Evolutionary conservation across 148 eudicot genomes (phyloP), one percentile per base, ranked within the genome.

Genomic region (Vaccinium vitisidaea): DNA sequence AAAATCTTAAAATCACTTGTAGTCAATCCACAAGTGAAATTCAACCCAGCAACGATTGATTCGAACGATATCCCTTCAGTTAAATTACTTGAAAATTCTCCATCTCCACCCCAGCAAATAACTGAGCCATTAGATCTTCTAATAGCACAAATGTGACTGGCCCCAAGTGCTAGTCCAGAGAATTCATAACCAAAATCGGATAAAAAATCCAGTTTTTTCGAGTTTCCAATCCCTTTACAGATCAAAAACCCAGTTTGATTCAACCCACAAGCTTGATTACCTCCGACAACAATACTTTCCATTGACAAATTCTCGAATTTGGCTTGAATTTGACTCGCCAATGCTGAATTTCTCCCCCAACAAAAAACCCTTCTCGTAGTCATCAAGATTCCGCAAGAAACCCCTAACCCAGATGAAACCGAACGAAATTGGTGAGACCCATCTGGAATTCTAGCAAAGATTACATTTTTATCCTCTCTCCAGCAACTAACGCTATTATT

Each of bases 371-470:
- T 85, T 54, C 58, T 76, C 30, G 53, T 56, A 71, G 54, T 80
- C 19, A 78, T 36, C 86, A 83, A 53, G 86, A 97, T 87, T 7
- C 98, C 99, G 84, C 99, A 97, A 48, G 91, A 85, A 86, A 94
- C 93, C 1, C 95, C 93, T 77, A 91, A 61, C 55, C 98, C 99
- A 77, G 98, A 93, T 27, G 99, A 95, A 76, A 97, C 87, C 25
- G 86, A 87, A 18, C 23, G 55, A 53, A 92, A 90, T 76, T 75
- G 87, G 69, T 56, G 15, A 2, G 39, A 23, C 43, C 49, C 67
- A 14, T 53, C 18, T 49, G 52, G 46, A 0, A 2, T 6, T 16
- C 9, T 30, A 13, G 21, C 16, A 21, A 63, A 82, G 13, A 15
- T 16, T 36, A 10, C 71, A 23, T 73, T 75, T 1, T 11, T 14